These are phyloP conservation scores for Lodderomyces margitis DNA, from an alignment of 1,139 yeast genomes.

Conservation along the genomic window DNA sequence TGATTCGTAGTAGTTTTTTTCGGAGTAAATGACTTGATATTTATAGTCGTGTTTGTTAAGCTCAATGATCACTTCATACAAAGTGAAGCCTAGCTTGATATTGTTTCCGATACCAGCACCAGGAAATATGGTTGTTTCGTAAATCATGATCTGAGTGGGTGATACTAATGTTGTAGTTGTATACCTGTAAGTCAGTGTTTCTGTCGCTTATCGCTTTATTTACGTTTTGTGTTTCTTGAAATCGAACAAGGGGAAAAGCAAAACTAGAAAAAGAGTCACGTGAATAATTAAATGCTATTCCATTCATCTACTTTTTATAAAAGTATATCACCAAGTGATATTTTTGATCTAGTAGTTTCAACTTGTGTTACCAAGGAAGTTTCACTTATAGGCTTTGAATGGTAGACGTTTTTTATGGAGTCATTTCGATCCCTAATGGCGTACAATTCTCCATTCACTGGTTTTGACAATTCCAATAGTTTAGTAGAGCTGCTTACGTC, in stretches of 20 bases:
- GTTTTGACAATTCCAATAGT: slow-evolving; percentile 18
- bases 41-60: slow-evolving; percentile 26
- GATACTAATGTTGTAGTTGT: neutral
- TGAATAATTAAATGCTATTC: neutral
- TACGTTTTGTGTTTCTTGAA: no score
- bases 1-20: slow-evolving; percentile 23
- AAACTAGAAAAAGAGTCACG: neutral
- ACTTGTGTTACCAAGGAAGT: slow-evolving; percentile 2
- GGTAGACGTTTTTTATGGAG: slow-evolving; percentile 19
- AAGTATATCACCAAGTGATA: slow-evolving; percentile 27
- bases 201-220: neutral
- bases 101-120: slow-evolving; percentile 35
- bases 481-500: neutral
- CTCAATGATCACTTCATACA: slow-evolving; percentile 26
- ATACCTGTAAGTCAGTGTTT: neutral
- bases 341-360: slow-evolving; percentile 20
- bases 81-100: slow-evolving; percentile 27
- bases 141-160: slow-evolving; percentile 19
- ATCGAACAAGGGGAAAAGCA: no score
- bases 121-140: slow-evolving; percentile 27
- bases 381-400: slow-evolving; percentile 10
- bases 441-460: slow-evolving; percentile 33
- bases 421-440: slow-evolving; percentile 34
- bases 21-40: slow-evolving; percentile 28
- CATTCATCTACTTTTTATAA: slow-evolving; percentile 4